Percentiles rank a stretch among this genome's conserved stretches.
Evolutionary conservation across 352 stramenopile genomes (phyloP).

Genomic region (Pythium brachiatum): DNA sequence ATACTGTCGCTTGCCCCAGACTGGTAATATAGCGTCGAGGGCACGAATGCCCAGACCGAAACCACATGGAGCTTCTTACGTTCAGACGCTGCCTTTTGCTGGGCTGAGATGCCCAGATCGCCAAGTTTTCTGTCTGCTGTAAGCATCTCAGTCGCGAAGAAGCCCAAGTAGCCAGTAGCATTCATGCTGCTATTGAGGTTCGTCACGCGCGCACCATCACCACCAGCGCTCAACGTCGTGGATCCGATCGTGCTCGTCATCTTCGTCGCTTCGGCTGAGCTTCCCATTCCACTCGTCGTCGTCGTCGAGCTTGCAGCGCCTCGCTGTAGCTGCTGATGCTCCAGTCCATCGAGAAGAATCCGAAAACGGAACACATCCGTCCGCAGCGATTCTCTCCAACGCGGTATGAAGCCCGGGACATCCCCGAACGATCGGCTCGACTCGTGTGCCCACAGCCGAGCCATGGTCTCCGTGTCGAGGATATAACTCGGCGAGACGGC

Average conservation of each 20-base stretch:
- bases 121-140: not conserved
- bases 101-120: constrained; percentile 9
- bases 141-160: constrained; percentile 16
- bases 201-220: not conserved
- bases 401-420: not conserved
- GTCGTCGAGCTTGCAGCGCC: not conserved
- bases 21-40: constrained; percentile 29
- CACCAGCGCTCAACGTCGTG: not conserved
- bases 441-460: constrained; percentile 57
- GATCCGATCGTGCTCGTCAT: constrained; percentile 4
- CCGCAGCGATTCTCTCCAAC: constrained; percentile 1
- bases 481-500: constrained; percentile 34
- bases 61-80: constrained; percentile 19
- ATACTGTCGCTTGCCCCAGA: not conserved
- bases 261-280: not conserved
- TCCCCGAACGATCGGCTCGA: constrained; percentile 35
- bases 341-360: constrained; percentile 27
- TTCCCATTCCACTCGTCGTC: not conserved
- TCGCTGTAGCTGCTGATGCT: constrained; percentile 4
- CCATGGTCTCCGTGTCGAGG: constrained; percentile 39
- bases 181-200: constrained; percentile 22
- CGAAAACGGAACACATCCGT: constrained; percentile 22
- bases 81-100: constrained; percentile 12
- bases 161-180: constrained; percentile 6
- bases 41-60: constrained; percentile 29